Evolutionary conservation across 495 filamentous ascomycete genomes (phyloP).

Genomic region (Neurospora hispaniola): DNA sequence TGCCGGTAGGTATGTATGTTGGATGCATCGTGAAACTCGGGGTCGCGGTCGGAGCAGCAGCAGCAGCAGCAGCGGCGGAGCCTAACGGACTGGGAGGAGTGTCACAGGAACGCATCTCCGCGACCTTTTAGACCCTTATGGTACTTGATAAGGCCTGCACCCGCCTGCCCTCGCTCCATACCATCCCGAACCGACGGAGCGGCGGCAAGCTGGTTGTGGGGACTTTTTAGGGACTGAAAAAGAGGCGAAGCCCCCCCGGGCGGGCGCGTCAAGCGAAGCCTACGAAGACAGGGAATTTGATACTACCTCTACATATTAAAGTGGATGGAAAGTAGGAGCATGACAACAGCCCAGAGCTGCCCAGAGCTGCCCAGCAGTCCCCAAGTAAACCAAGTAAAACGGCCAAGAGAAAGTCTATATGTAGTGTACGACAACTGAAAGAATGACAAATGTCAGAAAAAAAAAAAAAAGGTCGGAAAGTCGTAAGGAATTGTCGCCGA

Average conservation of each 20-base stretch:
- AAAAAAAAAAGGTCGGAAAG: not conserved
- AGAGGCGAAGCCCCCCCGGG: not conserved
- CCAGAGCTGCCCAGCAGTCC: not conserved
- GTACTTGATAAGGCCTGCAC: too few relatives aligned
- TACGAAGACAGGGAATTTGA: too few relatives aligned
- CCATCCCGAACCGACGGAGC: not conserved
- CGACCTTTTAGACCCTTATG: too few relatives aligned
- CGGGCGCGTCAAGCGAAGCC: not conserved
- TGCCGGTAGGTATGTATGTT: not conserved
- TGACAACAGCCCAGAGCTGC: not conserved
- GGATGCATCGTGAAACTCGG: conserved; percentile 1
- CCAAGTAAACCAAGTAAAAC: not conserved
- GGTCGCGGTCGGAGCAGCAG: not conserved
- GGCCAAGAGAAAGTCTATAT: not conserved
- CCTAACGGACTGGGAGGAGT: not conserved
- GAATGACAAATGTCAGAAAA: not conserved
- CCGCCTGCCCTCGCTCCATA: too few relatives aligned
- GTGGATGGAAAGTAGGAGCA: too few relatives aligned
- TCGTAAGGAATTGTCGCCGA: not conserved
- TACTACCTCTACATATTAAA: too few relatives aligned
- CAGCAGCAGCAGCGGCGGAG: too few relatives aligned
- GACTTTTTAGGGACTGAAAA: not conserved
- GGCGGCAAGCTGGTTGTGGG: not conserved
- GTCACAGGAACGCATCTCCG: not conserved
- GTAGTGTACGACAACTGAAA: not conserved